Evolutionary conservation across 1,284 basidiomycete genomes (phyloP).

Genomic region (Irpex sp.): DNA sequence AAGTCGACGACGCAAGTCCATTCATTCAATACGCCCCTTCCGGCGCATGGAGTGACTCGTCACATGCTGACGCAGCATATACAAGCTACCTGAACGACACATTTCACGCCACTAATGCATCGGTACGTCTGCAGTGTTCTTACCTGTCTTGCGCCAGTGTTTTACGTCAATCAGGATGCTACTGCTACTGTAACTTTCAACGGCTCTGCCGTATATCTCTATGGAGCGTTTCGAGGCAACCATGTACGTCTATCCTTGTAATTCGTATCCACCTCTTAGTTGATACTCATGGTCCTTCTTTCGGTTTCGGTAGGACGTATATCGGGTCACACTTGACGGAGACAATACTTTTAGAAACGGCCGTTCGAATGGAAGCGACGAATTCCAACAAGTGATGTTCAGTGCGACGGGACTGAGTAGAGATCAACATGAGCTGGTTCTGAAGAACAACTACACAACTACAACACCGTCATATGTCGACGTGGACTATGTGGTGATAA

Average conservation of each 20-base stretch:
- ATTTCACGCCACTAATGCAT: constrained; percentile 6
- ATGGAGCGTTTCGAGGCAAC: constrained; percentile 8
- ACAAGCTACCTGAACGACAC: constrained; percentile 5
- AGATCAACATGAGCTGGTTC: constrained; percentile 3
- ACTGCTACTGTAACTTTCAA: constrained; percentile 8
- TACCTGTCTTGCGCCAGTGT: background rate
- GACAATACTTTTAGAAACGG: background rate
- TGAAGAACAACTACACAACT: constrained; percentile 6
- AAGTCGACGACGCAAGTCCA: constrained; percentile 9
- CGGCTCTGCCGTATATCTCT: constrained; percentile 10
- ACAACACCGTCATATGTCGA: constrained; percentile 1
- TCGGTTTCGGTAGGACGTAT: background rate
- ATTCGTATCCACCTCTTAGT: background rate
- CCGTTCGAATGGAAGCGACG: background rate
- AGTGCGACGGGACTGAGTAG: background rate
- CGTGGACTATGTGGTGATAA: constrained; percentile 9
- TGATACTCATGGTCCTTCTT: background rate
- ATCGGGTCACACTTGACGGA: constrained; percentile 7
- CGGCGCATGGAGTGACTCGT: constrained; percentile 8
- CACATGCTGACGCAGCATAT: background rate
- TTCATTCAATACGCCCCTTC: constrained; percentile 4
- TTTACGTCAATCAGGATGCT: background rate
- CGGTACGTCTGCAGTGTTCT: background rate
- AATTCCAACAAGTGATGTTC: constrained; percentile 4
- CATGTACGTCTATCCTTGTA: constrained; percentile 5